Evolutionary conservation across 805 yeast species (phyloP), one percentile per base, ranked within the genome.

Genomic region (Metschnikowia lochheadii): DNA sequence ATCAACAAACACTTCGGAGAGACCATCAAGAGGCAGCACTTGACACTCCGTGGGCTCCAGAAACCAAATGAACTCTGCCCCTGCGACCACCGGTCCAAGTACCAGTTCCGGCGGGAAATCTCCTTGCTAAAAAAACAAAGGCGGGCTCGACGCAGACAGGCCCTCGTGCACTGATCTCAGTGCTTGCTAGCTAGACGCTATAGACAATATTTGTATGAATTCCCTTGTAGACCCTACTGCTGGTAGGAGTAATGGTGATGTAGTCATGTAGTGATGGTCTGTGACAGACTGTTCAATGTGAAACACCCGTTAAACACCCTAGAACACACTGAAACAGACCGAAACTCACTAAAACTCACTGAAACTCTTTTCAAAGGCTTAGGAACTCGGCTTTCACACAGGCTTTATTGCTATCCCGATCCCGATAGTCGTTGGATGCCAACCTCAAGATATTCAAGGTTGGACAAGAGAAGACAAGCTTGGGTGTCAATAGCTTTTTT

Each of bases 401-500:
- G 18, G 10, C 37, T 6, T 23, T 49, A 18, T 51, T 57, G 23
- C 54, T 56, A 10, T 50, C 53, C 8, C 40, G 56, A 17, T 41
- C 53, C 8, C 40, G 56, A 17, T 41, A 51, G 33, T 52, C 56
- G 17, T 47, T 53, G 18, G 60, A 57, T 14, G 23, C 56, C 7
- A 49, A 39, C 37, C 45, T 55, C 44, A 54, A 54, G 14, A 53
- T 49, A 6, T 53, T 49, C 39, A 41, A 46, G 34, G 34, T 48
- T 42, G 56, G 53, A 29, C 35, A 41, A 33, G 52, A 49, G 3
- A 44, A 44, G 44, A n/a, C 23, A 5, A 43, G 15, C 13, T 14
- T 8, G 6, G 58, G 63, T 64, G 21, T 61, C 55, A 70, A 67
- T 40, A 68, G 69, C 23, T 21, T 21, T 53, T 72, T 70, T n/a